Base-by-base conservation (phyloP, 805 yeast species). In the Lachancea waltii region DNA sequence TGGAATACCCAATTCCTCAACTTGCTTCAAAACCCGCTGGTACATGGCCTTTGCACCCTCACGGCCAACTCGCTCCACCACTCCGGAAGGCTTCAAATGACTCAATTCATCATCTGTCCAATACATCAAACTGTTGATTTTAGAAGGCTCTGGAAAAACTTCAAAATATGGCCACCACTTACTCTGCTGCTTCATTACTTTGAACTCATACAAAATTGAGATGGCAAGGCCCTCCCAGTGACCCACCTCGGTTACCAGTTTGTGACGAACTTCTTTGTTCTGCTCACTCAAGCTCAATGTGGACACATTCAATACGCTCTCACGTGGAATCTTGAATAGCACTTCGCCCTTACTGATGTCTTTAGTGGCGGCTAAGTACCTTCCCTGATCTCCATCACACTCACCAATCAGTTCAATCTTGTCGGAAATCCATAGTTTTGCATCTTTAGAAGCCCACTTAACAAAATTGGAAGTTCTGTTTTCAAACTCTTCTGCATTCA, bases 161-260 rank as follows among this genome's bases (percentile, higher is more conserved):
- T 73, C 63, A 41, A 87, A 75, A 58, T 90, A 90, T 1, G 77
- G 70, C 36, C 54, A 58, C 95, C 96, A 90, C 22, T 60, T 64
- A 28, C 85, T 74, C 3, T 62, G 42, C 1, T 59, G 62, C 3
- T 69, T 68, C 23, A 70, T 49, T 35, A 67, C 64, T 29, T 66
- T 63, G 35, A 70, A 54, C 49, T 84, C 94, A 49, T 77, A 80
- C 34, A 80, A 63, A 46, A 90, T 65, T 13, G 79, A 69, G 27
- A 85, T 54, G 30, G 89, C 79, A 42, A 92, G 63, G 1, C 81
- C 75, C 40, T 83, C 82, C 97, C 97, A 90, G 32, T 79, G 81
- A 35, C 70, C 71, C 35, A 54, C 33, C 1, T 56, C 52, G 3
- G 63, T 60, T 33, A 79, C 51, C 1, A 65, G 48, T 30, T 52